Evolutionary conservation across 176 grass and related monocot genomes (phyloP).

Genomic region (Guadua angustifolia): DNA sequence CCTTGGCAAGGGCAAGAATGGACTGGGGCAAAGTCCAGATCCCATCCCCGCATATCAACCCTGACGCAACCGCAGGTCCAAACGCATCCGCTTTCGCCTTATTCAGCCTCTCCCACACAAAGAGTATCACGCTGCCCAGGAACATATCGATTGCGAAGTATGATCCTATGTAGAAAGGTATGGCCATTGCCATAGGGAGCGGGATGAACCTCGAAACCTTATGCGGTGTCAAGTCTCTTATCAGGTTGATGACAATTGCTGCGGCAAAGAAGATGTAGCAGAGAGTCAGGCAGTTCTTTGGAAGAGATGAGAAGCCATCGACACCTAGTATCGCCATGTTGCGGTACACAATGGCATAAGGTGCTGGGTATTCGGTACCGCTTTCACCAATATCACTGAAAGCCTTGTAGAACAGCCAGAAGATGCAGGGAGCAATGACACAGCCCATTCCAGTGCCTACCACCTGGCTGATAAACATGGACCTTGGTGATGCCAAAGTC

Average conservation of each 20-base stretch:
- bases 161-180: constrained; percentile 87
- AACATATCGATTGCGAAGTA: constrained; percentile 99
- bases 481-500: constrained; percentile 82
- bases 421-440: constrained; percentile 74
- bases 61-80: constrained; percentile 82
- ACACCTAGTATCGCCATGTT: constrained; percentile 91
- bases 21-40: constrained; percentile 91
- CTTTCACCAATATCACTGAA: constrained; percentile 66
- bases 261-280: constrained; percentile 77
- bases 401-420: constrained; percentile 97
- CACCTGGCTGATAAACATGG: constrained; percentile 97
- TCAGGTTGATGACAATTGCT: constrained; percentile 68
- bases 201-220: constrained; percentile 71
- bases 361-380: constrained; percentile 78
- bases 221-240: constrained; percentile 54
- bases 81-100: constrained; percentile 72
- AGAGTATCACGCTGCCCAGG: constrained; percentile 68
- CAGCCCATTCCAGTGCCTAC: constrained; percentile 90
- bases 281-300: constrained; percentile 76
- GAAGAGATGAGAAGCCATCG: constrained; percentile 69
- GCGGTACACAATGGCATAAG: constrained; percentile 91
- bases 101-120: constrained; percentile 72
- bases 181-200: constrained; percentile 93
- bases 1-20: constrained; percentile 71
- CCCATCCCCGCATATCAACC: constrained; percentile 92